Evolutionary conservation across 768 basidiomycete genomes (phyloP), one percentile per base, ranked within the genome.

Genomic region (Boletus huronensis): DNA sequence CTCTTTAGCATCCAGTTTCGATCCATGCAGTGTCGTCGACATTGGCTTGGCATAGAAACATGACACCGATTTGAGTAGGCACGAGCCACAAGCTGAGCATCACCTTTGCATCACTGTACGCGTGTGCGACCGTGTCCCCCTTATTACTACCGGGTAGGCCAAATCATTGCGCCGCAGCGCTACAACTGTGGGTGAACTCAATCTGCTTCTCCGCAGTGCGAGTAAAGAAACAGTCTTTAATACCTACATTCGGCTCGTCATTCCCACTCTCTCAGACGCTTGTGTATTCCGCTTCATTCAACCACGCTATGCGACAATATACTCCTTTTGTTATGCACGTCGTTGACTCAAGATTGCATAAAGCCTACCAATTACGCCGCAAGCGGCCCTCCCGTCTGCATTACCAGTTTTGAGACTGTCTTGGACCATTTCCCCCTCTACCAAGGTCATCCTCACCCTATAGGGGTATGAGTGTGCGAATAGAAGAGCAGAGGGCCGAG

Each of bases 381-480:
- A 93, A 13, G 91, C 90, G n/a, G 82, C 79, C 53, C 89, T 77
- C 29, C 76, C 82, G 13, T 86, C 86, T 16, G 90, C 85, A 64
- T 92, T 88, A 9, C 90, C 90, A 3, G 88, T 92, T 67, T 81
- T 88, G 52, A 84, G 73, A 21, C 86, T 87, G 58, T 90, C 88
- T 28, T 80, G n/a, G n/a, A n/a, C n/a, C 74, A 62, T 86, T 77
- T 39, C 73, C 75, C 16, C 88, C 88, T 55, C 71, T 75, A 17
- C 90, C 91, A 47, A 92, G 77, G 63, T 93, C 91, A 64, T 93
- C 91, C 17, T 80, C 80, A 4, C 88, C 88, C 84, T 84, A 58
- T 36, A 52, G 46, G 47, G 44, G 39, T 36, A 28, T 55, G 29
- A 49, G 44, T 41, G 48, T 48, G 56, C 44, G 58, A 56, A 44